Evolutionary conservation across 768 basidiomycete species (phyloP), one percentile per base, ranked within the genome.

Genomic region (Ramaria sp.): DNA sequence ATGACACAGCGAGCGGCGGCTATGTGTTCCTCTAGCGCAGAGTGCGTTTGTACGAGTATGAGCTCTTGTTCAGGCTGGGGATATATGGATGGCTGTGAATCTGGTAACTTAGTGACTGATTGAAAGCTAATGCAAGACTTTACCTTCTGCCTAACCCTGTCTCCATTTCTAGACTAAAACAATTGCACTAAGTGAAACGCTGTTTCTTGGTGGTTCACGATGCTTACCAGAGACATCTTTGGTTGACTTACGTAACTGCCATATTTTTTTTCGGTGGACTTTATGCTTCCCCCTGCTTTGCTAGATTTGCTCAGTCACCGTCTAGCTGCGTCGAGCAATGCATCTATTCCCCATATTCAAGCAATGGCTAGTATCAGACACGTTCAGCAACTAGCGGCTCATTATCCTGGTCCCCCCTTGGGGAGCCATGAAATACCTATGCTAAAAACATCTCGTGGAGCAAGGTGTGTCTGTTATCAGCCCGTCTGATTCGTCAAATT

Each of bases 51-150:
- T 50, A 89, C 77, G 7, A 97, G 79, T 22, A 88, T 63, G 39
- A 91, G 70, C 12, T 86, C 82, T 7, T 78, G 71, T 11, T 77
- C 75, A 1, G 80, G 74, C 5, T 68, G 63, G 1, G 88, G 78
- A 73, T 97, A 96, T 72, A 97, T 89, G 27, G 91, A 81, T 52
- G 87, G 81, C 93, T 97, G 67, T 5, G 31, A 17, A 49, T n/a
- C 19, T 30, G 55, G 2, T 24, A 12, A 57, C 33, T 38, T 13
- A 4, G 6, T 39, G 31, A 20, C 31, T 15, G 3, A 7, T 30
- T 27, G 6, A 31, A 17, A 54, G 2, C 33, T 53, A 12, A 27
- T 30, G 22, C 5, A 39, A n/a, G n/a, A 52, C 19, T n/a, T 27
- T 20, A 57, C 55, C 55, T 49, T 57, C 13, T 34, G 45, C 17